Evolutionary conservation across 805 yeast genomes (phyloP).

Genomic region (Barnettozyma sp.): DNA sequence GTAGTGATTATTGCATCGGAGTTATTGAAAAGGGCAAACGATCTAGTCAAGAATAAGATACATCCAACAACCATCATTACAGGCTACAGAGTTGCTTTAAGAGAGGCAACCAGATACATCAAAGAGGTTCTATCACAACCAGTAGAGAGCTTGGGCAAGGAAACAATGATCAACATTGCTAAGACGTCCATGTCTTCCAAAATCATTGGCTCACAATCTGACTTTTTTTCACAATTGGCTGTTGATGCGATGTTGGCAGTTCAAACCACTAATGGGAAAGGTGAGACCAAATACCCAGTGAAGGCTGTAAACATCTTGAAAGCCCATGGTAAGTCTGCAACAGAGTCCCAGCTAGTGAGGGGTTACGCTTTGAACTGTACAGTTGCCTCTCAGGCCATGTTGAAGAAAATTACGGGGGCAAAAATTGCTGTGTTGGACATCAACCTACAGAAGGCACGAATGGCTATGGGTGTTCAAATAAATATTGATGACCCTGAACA

Average conservation of each 20-base stretch:
- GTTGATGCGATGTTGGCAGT: slow-evolving; percentile 96
- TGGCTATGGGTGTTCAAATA: slow-evolving; percentile 98
- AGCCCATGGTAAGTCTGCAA: slow-evolving; percentile 92
- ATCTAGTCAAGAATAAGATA: slow-evolving; percentile 83
- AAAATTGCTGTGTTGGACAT: slow-evolving; percentile 91
- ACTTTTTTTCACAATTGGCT: slow-evolving; percentile 81
- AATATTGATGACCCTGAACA: slow-evolving; percentile 97
- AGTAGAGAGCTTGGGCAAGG: slow-evolving; percentile 69
- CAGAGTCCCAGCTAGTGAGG: slow-evolving; percentile 77
- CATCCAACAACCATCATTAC: slow-evolving; percentile 98
- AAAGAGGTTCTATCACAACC: slow-evolving; percentile 76
- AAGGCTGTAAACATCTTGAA: slow-evolving; percentile 94
- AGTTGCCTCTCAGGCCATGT: slow-evolving; percentile 96
- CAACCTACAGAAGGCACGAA: slow-evolving; percentile 89
- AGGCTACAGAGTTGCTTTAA: slow-evolving; percentile 88
- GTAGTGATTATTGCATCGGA: slow-evolving; percentile 96
- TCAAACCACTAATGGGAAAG: slow-evolving; percentile 80
- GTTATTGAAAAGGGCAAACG: slow-evolving; percentile 85
- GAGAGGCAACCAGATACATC: slow-evolving; percentile 81
- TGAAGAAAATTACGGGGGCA: slow-evolving; percentile 53
- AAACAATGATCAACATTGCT: slow-evolving; percentile 83
- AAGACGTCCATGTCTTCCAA: slow-evolving; percentile 96
- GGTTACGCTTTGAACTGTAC: slow-evolving; percentile 98
- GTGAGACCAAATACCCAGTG: slow-evolving; percentile 88
- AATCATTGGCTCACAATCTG: slow-evolving; percentile 90